These are phyloP conservation scores for Dionaea muscipula DNA, from an alignment of 179 eudicot species.

Conservation along the genomic window DNA sequence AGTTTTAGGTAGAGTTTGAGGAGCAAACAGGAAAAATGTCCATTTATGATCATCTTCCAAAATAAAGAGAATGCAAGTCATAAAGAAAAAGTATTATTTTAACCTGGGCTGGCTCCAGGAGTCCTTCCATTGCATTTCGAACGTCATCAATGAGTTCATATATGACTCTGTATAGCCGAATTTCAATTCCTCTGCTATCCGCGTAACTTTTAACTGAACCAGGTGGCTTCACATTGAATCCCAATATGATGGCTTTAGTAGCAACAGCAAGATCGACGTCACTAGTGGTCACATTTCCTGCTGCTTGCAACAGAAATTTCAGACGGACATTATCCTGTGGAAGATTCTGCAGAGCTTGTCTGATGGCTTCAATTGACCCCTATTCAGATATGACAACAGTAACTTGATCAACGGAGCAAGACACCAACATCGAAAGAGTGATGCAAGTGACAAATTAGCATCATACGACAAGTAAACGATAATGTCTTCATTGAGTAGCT, in stretches of 20 bases:
- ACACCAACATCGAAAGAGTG: not conserved
- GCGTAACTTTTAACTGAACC: conserved; percentile 80
- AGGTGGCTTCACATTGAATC: conserved; percentile 74
- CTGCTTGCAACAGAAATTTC: conserved; percentile 76
- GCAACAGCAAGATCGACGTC: conserved; percentile 91
- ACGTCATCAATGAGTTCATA: conserved; percentile 92
- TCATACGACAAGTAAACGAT: no score
- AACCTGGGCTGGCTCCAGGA: conserved; percentile 83
- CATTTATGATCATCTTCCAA: no score
- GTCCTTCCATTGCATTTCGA: conserved; percentile 90
- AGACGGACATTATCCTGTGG: conserved; percentile 75
- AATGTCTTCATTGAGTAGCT: no score
- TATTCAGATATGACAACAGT: conserved; percentile 18
- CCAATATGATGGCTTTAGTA: conserved; percentile 68
- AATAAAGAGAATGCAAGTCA: not conserved
- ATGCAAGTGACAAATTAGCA: no score
- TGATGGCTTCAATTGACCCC: conserved; percentile 91
- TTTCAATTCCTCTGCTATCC: conserved; percentile 61
- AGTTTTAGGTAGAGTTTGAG: no score
- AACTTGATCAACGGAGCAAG: conserved; percentile 3
- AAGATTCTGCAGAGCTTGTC: conserved; percentile 79
- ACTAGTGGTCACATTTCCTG: conserved; percentile 76
- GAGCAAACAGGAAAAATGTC: no score
- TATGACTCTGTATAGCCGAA: conserved; percentile 69
- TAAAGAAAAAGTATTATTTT: conserved; percentile 2